phyloP scores from a whole-genome alignment of 2,329 filamentous ascomycete genomes.

The Fusarium nelsonii region DNA sequence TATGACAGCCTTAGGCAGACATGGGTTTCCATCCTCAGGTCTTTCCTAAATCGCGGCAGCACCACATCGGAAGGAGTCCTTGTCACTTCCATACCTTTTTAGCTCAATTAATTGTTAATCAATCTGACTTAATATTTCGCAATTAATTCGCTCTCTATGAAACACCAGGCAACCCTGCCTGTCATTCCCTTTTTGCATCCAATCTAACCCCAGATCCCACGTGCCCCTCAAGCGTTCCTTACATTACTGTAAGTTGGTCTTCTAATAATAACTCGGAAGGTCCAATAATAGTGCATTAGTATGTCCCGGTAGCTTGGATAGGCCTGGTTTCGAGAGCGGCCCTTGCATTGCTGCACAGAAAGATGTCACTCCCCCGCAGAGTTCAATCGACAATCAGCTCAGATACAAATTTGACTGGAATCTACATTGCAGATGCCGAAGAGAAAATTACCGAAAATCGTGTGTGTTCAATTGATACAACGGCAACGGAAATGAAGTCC shows the following conservation, averaged over 20 bases:
- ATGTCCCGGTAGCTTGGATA: background rate
- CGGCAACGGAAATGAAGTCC: too few species aligned
- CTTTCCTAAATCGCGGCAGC: too few species aligned
- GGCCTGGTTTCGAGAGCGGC: background rate
- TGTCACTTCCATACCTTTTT: too few species aligned
- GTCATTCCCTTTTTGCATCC: background rate
- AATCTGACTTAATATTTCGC: too few species aligned
- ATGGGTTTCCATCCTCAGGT: too few species aligned
- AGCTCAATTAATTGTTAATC: too few species aligned
- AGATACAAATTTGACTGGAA: background rate
- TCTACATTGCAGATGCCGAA: fast-evolving
- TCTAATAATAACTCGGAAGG: background rate
- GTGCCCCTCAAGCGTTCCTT: background rate
- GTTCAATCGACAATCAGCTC: too few species aligned
- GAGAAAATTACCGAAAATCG: background rate
- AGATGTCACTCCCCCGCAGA: conserved; percentile 8
- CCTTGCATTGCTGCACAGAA: conserved; percentile 9
- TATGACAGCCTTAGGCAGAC: too few species aligned
- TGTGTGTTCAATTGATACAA: too few species aligned
- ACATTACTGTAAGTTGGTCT: background rate
- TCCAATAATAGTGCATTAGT: background rate
- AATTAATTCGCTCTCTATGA: too few species aligned
- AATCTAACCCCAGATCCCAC: background rate
- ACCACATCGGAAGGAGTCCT: too few species aligned
- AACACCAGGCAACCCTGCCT: background rate